Evolutionary conservation across 495 filamentous ascomycete species (phyloP), one percentile per base, ranked within the genome.

Genomic region (Xylaria bambusicola): DNA sequence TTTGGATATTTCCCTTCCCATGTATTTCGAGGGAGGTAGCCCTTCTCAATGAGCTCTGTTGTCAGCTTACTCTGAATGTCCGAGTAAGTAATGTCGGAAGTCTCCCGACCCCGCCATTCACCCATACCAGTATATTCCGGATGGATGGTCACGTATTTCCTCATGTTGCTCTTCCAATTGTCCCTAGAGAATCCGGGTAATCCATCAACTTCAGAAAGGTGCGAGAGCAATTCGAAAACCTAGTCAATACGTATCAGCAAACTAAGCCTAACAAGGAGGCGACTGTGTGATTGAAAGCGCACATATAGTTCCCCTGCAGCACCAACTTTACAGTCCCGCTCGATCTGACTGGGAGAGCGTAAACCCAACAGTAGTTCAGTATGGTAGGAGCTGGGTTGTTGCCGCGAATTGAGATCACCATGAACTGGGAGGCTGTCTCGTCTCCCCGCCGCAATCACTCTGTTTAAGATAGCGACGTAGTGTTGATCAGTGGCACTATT

Each of bases 81-180:
- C 17, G 62, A 40, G 42, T 75, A 74, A 17, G 31, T 62, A 12
- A 77, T 70, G 55, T 75, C 74, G 6, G 71, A 66, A 0, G 69
- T 73, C 38, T 77, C 71, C 6, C 49, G 23, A 9, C 67, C 69
- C 38, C 58, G 18, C 56, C 56, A 59, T 23, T 21, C 13, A n/a
- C 27, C 27, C 56, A 59, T 59, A 8, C 52, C 45, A 3, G 56
- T 9, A 47, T 59, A 59, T 17, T 59, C 23, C 18, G 44, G 56
- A 21, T 59, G 56, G 3, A 18, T 12, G 21, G 15, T 38, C 4
- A 59, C 56, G 20, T 50, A 52, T 49, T 48, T 40, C 12, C 56
- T 33, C 4, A 59, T 52, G 15, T 36, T 59, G 23, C 56, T 52
- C 33, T 59, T 9, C 56, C 56, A 59, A 20, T 59, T 59, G 21